These are phyloP conservation scores for Sedum album DNA, from an alignment of 164 flowering plant genomes.

Conservation along the genomic window DNA sequence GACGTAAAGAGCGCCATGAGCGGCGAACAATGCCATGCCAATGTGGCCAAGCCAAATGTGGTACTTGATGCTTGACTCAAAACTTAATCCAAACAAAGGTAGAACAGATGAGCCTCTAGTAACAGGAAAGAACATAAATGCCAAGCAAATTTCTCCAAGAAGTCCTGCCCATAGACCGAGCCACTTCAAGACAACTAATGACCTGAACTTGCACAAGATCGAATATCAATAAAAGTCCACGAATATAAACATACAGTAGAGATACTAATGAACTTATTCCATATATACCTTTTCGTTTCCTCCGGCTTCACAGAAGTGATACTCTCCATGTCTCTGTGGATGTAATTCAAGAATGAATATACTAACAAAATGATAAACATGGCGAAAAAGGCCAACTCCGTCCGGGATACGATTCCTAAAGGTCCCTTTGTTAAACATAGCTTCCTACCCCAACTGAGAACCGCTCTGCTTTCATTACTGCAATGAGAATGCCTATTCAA, in stretches of 20 bases:
- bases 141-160: conserved; percentile 51
- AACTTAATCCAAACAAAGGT: conserved; percentile 53
- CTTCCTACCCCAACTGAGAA: conserved; percentile 22
- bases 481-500: not conserved
- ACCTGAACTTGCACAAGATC: conserved; percentile 27
- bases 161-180: conserved; percentile 37
- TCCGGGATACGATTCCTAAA: conserved; percentile 53
- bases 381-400: conserved; percentile 39
- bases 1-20: conserved; percentile 53
- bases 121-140: conserved; percentile 77
- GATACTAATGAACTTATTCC: not conserved
- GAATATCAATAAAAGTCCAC: not conserved
- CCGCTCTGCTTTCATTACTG: not conserved
- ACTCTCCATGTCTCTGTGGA: conserved; percentile 23
- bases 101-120: conserved; percentile 63
- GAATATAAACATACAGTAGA: not conserved
- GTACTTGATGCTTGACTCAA: conserved; percentile 60
- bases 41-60: conserved; percentile 82
- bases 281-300: not conserved
- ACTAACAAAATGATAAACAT: conserved; percentile 64
- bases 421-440: conserved; percentile 63
- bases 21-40: conserved; percentile 48
- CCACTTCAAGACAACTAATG: conserved; percentile 40
- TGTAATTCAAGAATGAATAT: conserved; percentile 43
- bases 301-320: conserved; percentile 16